Conservation (phyloP, 2,329 filamentous ascomycete species). For the Phaeophleospora eucalypticola region DNA sequence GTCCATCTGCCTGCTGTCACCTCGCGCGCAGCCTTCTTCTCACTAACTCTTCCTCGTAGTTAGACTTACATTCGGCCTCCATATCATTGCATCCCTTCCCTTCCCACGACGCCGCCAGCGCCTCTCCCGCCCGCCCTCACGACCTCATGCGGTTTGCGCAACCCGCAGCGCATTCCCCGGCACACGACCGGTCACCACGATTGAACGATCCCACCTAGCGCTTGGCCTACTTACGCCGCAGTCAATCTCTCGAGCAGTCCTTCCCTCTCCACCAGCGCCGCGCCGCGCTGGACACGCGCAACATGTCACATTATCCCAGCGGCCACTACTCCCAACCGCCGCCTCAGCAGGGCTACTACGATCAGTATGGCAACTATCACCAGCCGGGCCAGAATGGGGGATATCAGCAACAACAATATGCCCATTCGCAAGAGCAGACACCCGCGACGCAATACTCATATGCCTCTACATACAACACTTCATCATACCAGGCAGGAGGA, state of each 20-base stretch:
- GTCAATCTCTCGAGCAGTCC: not conserved
- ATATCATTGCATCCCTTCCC: no score
- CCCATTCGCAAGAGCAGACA: conserved; percentile 7
- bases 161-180: conserved; percentile 3
- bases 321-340: conserved; percentile 39
- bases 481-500: conserved; percentile 22
- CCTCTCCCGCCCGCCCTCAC: not conserved
- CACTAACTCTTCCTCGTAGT: no score
- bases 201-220: conserved; percentile 13
- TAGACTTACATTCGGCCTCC: no score
- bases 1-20: no score
- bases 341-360: conserved; percentile 21
- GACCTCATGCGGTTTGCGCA: conserved; percentile 9
- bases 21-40: no score
- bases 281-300: not conserved
- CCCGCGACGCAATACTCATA: conserved; percentile 16
- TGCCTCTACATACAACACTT: conserved; percentile 19
- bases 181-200: conserved; percentile 15
- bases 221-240: not conserved
- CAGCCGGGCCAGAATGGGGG: conserved; percentile 25
- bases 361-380: conserved; percentile 24
- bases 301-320: conserved; percentile 56
- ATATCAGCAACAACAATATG: conserved; percentile 14
- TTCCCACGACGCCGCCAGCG: not conserved
- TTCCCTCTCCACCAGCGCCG: not conserved